Conservation (phyloP, 495 filamentous ascomycete species). For the Lophiostoma macrostomum region DNA sequence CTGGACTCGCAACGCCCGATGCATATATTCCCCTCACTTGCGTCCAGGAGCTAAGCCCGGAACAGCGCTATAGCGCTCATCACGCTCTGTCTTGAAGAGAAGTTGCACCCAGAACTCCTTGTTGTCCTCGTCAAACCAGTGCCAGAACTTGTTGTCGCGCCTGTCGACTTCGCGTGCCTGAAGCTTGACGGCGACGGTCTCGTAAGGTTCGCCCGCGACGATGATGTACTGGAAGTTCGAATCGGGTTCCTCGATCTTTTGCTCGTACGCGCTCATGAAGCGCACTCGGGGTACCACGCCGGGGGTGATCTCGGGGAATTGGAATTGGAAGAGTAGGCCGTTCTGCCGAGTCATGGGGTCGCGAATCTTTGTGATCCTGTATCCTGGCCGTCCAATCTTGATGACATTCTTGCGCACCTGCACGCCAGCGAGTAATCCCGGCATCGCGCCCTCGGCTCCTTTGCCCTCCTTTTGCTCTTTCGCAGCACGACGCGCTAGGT, state of each 20-base stretch:
- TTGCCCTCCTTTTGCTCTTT: slow-evolving; percentile 86
- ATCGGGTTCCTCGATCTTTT: slow-evolving; percentile 93
- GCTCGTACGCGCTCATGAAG: slow-evolving; percentile 97
- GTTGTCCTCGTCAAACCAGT: slow-evolving; percentile 90
- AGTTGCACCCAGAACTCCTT: slow-evolving; percentile 99
- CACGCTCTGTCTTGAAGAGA: slow-evolving; percentile 97
- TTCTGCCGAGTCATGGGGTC: slow-evolving; percentile 88
- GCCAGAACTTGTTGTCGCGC: slow-evolving; percentile 80
- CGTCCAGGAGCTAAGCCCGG: slow-evolving; percentile 72
- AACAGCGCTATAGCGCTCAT: slow-evolving; percentile 92
- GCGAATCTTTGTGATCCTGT: slow-evolving; percentile 94
- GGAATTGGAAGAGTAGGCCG: slow-evolving; percentile 89
- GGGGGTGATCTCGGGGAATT: slow-evolving; percentile 85
- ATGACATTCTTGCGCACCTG: slow-evolving; percentile 80
- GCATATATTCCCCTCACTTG: slow-evolving; percentile 1
- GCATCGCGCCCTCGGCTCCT: slow-evolving; percentile 61
- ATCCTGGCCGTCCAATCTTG: slow-evolving; percentile 95
- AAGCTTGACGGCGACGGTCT: slow-evolving; percentile 94
- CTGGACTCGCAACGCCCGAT: neutral
- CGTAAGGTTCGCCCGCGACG: slow-evolving; percentile 95
- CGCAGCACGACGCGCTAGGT: slow-evolving; percentile 93
- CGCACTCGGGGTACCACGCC: slow-evolving; percentile 77
- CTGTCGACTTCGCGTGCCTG: slow-evolving; percentile 93
- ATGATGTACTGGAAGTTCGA: slow-evolving; percentile 91
- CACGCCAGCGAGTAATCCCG: slow-evolving; percentile 55